Percentiles rank a stretch among this genome's conserved stretches.
Evolutionary conservation across 169 alveolate genomes (phyloP).

Genomic region (Toxoplasma gondii): DNA sequence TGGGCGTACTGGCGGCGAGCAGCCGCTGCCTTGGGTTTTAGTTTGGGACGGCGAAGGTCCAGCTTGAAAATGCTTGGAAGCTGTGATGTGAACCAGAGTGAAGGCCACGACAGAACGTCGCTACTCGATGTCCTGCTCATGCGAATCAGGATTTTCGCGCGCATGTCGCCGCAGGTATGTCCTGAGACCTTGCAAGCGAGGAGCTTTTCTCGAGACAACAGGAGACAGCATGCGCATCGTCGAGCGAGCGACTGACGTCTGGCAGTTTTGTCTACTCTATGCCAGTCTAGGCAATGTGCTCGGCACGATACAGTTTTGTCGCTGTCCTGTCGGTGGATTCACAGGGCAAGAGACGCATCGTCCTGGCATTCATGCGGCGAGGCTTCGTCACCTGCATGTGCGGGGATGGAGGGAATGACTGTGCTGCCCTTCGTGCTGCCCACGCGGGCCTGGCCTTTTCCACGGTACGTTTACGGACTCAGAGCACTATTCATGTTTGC

Average conservation of each 20-base stretch:
- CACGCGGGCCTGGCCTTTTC: slow-evolving; percentile 71
- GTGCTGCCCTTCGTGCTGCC: slow-evolving; percentile 71
- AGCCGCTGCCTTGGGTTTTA: neutral
- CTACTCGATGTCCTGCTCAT: slow-evolving; percentile 35
- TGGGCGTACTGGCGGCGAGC: neutral
- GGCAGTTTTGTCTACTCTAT: neutral
- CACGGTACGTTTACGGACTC: neutral
- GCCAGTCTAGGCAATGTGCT: too few species aligned
- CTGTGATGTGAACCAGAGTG: neutral
- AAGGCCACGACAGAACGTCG: neutral
- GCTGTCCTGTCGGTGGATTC: neutral
- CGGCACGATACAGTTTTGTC: too few species aligned
- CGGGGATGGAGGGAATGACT: slow-evolving; percentile 74
- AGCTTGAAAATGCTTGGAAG: neutral
- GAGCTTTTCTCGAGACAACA: neutral
- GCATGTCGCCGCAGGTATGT: slow-evolving; percentile 62
- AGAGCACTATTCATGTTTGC: neutral
- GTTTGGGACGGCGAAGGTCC: neutral
- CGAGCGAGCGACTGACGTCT: neutral
- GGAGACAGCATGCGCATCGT: neutral
- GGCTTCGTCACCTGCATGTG: slow-evolving; percentile 78
- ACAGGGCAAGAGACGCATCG: slow-evolving; percentile 51
- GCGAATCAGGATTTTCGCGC: slow-evolving; percentile 57
- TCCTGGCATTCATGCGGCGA: slow-evolving; percentile 23
- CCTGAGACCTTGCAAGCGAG: neutral